These are phyloP conservation scores for Debaryomyces castellii DNA, from an alignment of 805 yeast species.

Conservation along the genomic window DNA sequence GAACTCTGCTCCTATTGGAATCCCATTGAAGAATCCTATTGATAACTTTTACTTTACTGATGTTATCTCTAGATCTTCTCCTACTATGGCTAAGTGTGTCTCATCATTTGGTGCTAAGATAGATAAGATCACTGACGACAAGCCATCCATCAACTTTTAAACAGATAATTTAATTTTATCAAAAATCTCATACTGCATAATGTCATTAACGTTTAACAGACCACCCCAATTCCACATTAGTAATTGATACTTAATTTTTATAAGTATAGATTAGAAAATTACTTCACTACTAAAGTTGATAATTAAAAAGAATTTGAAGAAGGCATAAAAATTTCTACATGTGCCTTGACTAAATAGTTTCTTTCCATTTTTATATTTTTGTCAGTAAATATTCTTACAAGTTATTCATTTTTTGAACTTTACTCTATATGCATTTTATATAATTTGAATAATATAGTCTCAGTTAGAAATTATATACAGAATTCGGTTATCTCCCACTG, in stretches of 20 bases:
- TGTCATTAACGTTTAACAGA: constrained; percentile 3
- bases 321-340: neutral
- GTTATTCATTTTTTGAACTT: constrained; percentile 7
- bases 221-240: neutral
- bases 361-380: neutral
- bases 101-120: constrained; percentile 66
- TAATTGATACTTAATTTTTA: neutral
- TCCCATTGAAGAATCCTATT: constrained; percentile 65
- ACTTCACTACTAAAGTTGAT: neutral
- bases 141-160: constrained; percentile 39
- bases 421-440: constrained; percentile 5
- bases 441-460: constrained; percentile 1
- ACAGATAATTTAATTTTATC: neutral
- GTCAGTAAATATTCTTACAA: constrained; percentile 1
- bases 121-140: constrained; percentile 55
- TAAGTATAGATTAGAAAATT: neutral
- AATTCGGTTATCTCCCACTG: neutral
- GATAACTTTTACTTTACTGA: constrained; percentile 86
- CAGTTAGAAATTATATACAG: neutral
- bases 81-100: constrained; percentile 88
- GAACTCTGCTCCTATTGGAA: constrained; percentile 38
- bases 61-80: constrained; percentile 81
- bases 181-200: constrained; percentile 7
- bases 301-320: neutral
- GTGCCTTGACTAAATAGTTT: neutral